phyloP scores from a whole-genome alignment of 2,329 filamentous ascomycete genomes.

The Cladobotryum protrusum region DNA sequence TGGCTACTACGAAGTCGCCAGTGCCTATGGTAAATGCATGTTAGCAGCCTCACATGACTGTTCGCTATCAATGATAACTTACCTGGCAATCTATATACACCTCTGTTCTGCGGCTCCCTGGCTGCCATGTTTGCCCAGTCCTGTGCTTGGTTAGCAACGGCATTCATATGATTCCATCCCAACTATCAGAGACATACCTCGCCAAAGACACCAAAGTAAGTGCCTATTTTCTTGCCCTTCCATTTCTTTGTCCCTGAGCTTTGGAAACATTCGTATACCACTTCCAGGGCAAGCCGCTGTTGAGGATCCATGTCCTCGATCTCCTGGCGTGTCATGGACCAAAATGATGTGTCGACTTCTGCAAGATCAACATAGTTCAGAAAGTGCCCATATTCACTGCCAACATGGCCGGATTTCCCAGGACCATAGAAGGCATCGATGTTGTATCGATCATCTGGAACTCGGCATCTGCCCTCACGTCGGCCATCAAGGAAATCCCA shows the following conservation, averaged over 20 bases:
- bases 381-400: conserved; percentile 21
- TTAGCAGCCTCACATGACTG: neutral
- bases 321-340: conserved; percentile 22
- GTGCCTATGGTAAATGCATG: conserved; percentile 15
- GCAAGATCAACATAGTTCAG: conserved; percentile 15
- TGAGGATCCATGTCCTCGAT: conserved; percentile 30
- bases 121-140: conserved; percentile 24
- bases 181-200: neutral
- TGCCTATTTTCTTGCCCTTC: conserved; percentile 26
- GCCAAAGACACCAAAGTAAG: conserved; percentile 28
- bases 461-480: conserved; percentile 17
- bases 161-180: neutral
- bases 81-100: conserved; percentile 12
- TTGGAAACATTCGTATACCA: conserved; percentile 30
- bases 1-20: conserved; percentile 23
- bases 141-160: conserved; percentile 13
- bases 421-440: conserved; percentile 18
- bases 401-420: conserved; percentile 1
- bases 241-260: conserved; percentile 25
- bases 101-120: conserved; percentile 18
- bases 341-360: conserved; percentile 22
- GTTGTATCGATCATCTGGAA: conserved; percentile 23
- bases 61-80: neutral
- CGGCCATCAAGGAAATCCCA: conserved; percentile 27
- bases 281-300: conserved; percentile 30